Base-by-base conservation (phyloP, 1,284 basidiomycete species). In the Phaffia rhodozyma region DNA sequence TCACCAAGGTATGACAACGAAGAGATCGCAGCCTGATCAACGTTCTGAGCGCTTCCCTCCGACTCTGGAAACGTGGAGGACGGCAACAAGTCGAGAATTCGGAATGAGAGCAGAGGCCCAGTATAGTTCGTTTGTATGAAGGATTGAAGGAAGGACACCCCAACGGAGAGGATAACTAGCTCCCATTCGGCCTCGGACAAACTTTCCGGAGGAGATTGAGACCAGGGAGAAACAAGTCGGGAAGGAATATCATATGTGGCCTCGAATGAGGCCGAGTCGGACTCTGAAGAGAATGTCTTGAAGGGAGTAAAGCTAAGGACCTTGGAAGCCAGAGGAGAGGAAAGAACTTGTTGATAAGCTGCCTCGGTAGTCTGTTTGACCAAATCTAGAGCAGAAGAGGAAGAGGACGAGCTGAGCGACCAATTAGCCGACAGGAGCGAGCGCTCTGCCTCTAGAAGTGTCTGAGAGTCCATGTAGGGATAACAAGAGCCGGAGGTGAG, bases 71-170 rank as follows among this genome's bases (percentile, higher is more conserved):
- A 59, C 9, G 60, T 64, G 65, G 67, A 72, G 81, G 62, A 79
- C 75, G 16, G 65, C 62, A 79, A 70, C 3, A 77, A 66, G 30
- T 75, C 72, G 11, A 73, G 23, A 49, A 75, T 65, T 55, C 68
- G 32, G n/a, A 66, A 9, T 56, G 74, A 55, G 72, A 91, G 73
- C 70, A 90, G 82, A 1, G 96, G 96, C 1, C 96, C 96, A 0
- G 93, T 97, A 91, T 91, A 99, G 76, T 99, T 99, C 48, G 81
- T 81, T 75, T 98, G 96, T 0, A 94, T 80, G 76, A 94, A 99
- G 0, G 89, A 84, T 68, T 96, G 90, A 32, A 97, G 79, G 62
- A 85, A 85, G 4, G 90, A 85, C 2, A 93, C 80, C 0, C 84
- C 91, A 0, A 91, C 60, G 3, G 59, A 54, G n/a, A 65, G 63